phyloP scores from a whole-genome alignment of 116 monocot species.

The Iris pallida region DNA sequence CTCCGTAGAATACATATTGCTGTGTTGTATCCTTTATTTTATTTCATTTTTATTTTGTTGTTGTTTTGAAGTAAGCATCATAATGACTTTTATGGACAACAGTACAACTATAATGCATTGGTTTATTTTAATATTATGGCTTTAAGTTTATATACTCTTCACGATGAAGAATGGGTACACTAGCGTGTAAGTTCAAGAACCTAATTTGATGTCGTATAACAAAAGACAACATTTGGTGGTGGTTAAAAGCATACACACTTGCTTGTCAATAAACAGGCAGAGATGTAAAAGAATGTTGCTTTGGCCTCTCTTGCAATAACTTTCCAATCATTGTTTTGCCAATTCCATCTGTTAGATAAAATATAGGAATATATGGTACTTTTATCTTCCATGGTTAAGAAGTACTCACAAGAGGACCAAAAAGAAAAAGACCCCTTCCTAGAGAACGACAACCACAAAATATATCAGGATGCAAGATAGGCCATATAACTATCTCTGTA shows the following conservation, averaged over 20 bases:
- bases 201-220: neutral
- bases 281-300: slow-evolving; percentile 98
- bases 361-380: neutral
- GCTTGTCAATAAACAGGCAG: slow-evolving; percentile 94
- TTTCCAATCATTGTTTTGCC: slow-evolving; percentile 99
- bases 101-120: no score
- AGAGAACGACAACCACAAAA: slow-evolving; percentile 92
- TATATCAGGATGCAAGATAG: slow-evolving; percentile 93
- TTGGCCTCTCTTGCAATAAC: slow-evolving; percentile 98
- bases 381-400: neutral
- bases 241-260: slow-evolving; percentile 68
- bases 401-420: slow-evolving; percentile 88
- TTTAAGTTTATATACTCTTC: no score
- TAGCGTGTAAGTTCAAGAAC: neutral
- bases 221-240: neutral
- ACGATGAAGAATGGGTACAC: no score
- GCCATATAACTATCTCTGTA: slow-evolving; percentile 98
- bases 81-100: no score
- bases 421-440: slow-evolving; percentile 81
- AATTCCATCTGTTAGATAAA: slow-evolving; percentile 45
- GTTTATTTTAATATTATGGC: no score
- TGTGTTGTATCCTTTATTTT: no score
- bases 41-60: no score
- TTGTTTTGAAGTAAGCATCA: no score
- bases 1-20: no score